These are phyloP conservation scores for Xylaria sp. DNA, from an alignment of 2,329 filamentous ascomycete genomes.

Conservation along the genomic window DNA sequence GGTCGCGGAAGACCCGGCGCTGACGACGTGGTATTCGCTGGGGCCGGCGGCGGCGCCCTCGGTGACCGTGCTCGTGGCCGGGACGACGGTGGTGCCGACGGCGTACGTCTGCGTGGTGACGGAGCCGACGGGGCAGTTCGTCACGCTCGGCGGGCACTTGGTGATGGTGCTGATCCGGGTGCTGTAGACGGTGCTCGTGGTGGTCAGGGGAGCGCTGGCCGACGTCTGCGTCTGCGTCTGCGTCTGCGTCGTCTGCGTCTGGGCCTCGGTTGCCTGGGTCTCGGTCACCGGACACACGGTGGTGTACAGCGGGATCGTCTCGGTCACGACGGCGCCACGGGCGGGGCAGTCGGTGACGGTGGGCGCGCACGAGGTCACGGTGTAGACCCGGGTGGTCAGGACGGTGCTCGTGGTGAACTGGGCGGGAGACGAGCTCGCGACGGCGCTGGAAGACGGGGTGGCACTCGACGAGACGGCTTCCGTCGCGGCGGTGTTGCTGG, in stretches of 20 bases:
- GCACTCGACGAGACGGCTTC: not conserved
- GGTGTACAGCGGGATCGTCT: constrained; percentile 47
- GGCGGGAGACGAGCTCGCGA: not conserved
- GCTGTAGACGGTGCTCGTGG: constrained; percentile 44
- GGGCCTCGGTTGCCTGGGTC: constrained; percentile 18
- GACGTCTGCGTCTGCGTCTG: no score
- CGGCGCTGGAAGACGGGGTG: not conserved
- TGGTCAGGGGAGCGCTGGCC: constrained; percentile 9
- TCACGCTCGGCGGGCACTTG: constrained; percentile 53
- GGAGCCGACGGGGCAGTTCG: constrained; percentile 49
- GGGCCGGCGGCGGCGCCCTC: not conserved
- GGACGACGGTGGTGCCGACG: constrained; percentile 7
- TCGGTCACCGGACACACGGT: constrained; percentile 44
- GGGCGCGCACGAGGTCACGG: constrained; percentile 35
- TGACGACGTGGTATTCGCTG: not conserved
- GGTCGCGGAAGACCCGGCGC: not conserved
- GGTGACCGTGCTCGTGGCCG: not conserved
- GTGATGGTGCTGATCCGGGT: constrained; percentile 58
- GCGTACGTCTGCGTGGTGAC: constrained; percentile 28
- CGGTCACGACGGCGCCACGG: constrained; percentile 40
- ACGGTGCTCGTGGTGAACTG: constrained; percentile 35
- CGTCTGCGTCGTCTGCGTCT: no score
- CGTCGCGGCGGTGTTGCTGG: not conserved
- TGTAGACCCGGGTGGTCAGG: constrained; percentile 32
- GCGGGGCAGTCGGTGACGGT: constrained; percentile 44